These are phyloP conservation scores for Nemophila menziesii DNA, from an alignment of 257 asterid genomes.

Conservation along the genomic window DNA sequence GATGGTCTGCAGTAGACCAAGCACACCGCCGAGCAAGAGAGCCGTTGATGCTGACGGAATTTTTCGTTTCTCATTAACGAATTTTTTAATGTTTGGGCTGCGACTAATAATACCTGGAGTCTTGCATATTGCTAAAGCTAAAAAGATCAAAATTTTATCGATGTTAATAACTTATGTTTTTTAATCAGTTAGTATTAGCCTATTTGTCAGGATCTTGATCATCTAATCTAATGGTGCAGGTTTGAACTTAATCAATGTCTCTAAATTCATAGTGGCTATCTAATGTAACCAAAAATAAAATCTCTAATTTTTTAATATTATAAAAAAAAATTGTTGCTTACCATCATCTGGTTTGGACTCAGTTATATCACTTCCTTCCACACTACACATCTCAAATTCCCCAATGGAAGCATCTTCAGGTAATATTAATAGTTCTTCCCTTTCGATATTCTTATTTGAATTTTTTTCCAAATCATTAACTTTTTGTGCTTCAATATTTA, in stretches of 20 bases:
- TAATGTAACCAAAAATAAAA: too few species aligned
- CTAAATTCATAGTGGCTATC: too few species aligned
- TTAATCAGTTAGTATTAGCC: too few species aligned
- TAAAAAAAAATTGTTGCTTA: too few species aligned
- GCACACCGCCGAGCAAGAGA: slow-evolving; percentile 46
- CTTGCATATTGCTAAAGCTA: slow-evolving; percentile 7
- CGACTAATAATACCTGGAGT: slow-evolving; percentile 11
- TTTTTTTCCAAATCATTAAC: not conserved
- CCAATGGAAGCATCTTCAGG: slow-evolving; percentile 8
- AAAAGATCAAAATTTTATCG: not conserved
- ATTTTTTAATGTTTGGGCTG: not conserved
- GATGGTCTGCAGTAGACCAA: slow-evolving; percentile 65
- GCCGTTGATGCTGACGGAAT: slow-evolving; percentile 96
- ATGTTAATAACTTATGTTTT: too few species aligned
- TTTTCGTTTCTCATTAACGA: slow-evolving; percentile 17
- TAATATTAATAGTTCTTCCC: slow-evolving; percentile 2
- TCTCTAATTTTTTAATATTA: too few species aligned
- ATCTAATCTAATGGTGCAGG: too few species aligned
- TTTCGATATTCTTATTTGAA: slow-evolving; percentile 7
- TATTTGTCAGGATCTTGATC: too few species aligned
- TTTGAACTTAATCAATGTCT: too few species aligned
- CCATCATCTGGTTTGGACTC: slow-evolving; percentile 20
- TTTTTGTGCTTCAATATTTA: slow-evolving; percentile 19
- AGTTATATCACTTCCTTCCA: slow-evolving; percentile 10
- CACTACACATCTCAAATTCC: slow-evolving; percentile 9